Evolutionary conservation across 768 basidiomycete species (phyloP), one percentile per base, ranked within the genome.

Genomic region (Leccinum truebloodii): DNA sequence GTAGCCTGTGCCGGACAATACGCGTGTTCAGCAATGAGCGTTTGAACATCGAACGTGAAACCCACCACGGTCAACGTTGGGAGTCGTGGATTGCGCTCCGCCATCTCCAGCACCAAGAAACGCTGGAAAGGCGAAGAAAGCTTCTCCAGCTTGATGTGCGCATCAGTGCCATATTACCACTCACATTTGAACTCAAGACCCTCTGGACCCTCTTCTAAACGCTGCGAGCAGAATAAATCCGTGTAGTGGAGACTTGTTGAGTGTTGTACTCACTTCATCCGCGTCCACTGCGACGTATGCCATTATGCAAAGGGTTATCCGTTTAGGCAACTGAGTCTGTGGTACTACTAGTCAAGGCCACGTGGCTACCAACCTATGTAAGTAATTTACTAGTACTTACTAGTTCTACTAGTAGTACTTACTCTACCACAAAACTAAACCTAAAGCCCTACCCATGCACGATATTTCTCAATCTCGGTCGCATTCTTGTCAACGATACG

Each of bases 131-230:
- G 26, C 26, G 26, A 26, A 26, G 26, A 1, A 28, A 52, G 32
- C 14, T 24, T 44, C 52, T 46, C 44, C 37, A 30, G 52, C 54
- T 55, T 39, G 34, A 53, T n/a, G 26, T 1, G 22, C 16, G 20
- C 16, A 54, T 22, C 3, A 30, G 57, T 8, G 39, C 32, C 48
- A 54, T 55, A 28, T 28, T 28, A 20, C 28, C 26, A 68, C 77
- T 63, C 71, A 86, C 88, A 88, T 78, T 88, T 88, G 72, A 90
- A 90, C 66, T 89, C 85, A 22, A 90, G 81, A 44, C 85, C 83
- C 62, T 87, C 85, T 13, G 83, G 83, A 1, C 86, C 87, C 73
- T 88, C 87, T 67, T 88, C 86, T 50, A 88, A 65, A 51, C 77
- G 80, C 82, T 88, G 32, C 54, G 30, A 46, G 26, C 20, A 57